Percentiles rank a stretch among this genome's conserved stretches.
Evolutionary conservation across 2,329 filamentous ascomycete genomes (phyloP).

Genomic region (Apiospora arundinis): DNA sequence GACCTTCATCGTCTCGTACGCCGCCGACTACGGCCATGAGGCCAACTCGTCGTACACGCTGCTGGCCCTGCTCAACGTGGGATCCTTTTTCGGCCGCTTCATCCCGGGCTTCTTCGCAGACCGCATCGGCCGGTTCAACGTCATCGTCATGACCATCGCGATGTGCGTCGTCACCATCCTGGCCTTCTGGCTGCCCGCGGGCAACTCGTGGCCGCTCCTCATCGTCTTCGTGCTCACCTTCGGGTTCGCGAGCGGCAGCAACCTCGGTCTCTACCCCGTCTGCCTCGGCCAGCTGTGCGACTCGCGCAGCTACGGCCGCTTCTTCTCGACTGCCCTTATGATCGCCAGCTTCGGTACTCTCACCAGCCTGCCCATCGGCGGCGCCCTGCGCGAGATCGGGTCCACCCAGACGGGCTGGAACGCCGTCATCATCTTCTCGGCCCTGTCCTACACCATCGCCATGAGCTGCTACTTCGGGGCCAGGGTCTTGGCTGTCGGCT

Average conservation of each 20-base stretch:
- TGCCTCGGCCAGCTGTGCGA: constrained; percentile 74
- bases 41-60: constrained; percentile 40
- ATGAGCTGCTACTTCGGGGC: constrained; percentile 38
- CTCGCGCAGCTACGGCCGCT: constrained; percentile 70
- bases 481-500: constrained; percentile 36
- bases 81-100: constrained; percentile 69
- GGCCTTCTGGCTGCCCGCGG: constrained; percentile 66
- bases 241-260: constrained; percentile 71
- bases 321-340: constrained; percentile 69
- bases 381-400: constrained; percentile 32
- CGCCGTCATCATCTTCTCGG: constrained; percentile 36
- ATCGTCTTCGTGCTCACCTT: constrained; percentile 67
- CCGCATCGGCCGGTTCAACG: constrained; percentile 70
- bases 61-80: constrained; percentile 71
- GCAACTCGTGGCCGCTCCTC: constrained; percentile 53
- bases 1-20: constrained; percentile 54
- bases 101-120: constrained; percentile 72
- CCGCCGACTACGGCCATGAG: constrained; percentile 31
- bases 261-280: constrained; percentile 72
- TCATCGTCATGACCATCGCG: constrained; percentile 63
- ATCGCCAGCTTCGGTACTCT: constrained; percentile 24
- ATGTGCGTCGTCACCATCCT: constrained; percentile 50
- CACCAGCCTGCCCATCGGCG: constrained; percentile 18
- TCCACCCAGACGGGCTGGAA: constrained; percentile 33
- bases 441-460: constrained; percentile 37